These are phyloP conservation scores for Athelia psychrophila DNA, from an alignment of 1,284 basidiomycete species.

Conservation along the genomic window DNA sequence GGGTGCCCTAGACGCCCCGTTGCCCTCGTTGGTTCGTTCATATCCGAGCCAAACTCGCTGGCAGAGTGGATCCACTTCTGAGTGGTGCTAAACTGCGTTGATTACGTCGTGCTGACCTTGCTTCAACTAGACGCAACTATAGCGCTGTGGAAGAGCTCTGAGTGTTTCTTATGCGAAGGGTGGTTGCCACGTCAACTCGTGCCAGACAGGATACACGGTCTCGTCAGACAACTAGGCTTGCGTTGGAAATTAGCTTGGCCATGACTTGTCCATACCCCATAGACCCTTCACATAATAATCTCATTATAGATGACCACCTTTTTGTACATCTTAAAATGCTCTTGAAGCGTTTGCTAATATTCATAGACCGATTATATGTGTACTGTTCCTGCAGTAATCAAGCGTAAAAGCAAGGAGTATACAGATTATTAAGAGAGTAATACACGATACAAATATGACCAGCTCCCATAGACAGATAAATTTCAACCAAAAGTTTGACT, in stretches of 20 bases:
- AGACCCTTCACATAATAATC: too few relatives aligned
- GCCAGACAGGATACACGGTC: background rate
- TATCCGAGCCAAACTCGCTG: background rate
- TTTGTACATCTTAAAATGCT: too few relatives aligned
- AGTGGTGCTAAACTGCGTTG: too few relatives aligned
- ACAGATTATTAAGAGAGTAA: conserved; percentile 1
- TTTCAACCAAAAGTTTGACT: conserved; percentile 78
- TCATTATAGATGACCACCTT: too few relatives aligned
- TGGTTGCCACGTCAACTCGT: background rate
- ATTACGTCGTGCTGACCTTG: too few relatives aligned
- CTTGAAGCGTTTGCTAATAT: too few relatives aligned
- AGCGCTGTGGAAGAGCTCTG: background rate
- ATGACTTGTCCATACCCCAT: too few relatives aligned
- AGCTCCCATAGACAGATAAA: conserved; percentile 10
- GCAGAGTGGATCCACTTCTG: background rate
- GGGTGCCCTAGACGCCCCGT: background rate
- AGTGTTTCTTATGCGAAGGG: background rate
- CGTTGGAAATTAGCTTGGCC: background rate
- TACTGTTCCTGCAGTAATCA: too few relatives aligned
- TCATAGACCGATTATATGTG: too few relatives aligned
- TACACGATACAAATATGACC: conserved; percentile 11
- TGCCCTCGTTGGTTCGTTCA: background rate
- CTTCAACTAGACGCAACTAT: background rate
- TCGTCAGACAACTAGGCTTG: background rate
- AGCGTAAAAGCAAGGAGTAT: background rate